A percentile compares a stretch with the other conserved stretches of the same genome.
Evolutionary conservation across 2,329 filamentous ascomycete genomes (phyloP).

Genomic region (Monosporascus sp.): DNA sequence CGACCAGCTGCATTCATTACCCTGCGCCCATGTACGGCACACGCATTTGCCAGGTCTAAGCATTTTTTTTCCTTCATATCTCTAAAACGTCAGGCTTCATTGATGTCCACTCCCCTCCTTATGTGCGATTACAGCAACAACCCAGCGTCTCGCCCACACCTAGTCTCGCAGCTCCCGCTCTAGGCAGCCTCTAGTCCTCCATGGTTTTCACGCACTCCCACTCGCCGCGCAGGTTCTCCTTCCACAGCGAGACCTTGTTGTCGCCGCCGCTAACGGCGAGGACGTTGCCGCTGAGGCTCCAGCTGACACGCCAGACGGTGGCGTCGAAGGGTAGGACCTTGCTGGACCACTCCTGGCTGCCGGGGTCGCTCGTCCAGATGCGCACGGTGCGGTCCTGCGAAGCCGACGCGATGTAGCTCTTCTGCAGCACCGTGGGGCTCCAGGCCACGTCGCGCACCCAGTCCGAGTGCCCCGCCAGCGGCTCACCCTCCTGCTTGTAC

Average conservation of each 20-base stretch:
- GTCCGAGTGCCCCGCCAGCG: slow-evolving; percentile 79
- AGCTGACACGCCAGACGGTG: slow-evolving; percentile 92
- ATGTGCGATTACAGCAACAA: background rate
- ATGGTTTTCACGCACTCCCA: slow-evolving; percentile 98
- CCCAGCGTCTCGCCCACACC: background rate
- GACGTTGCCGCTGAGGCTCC: slow-evolving; percentile 95
- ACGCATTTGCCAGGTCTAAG: background rate
- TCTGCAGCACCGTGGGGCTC: slow-evolving; percentile 90
- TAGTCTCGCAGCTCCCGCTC: background rate
- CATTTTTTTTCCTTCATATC: background rate
- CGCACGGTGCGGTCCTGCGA: slow-evolving; percentile 95
- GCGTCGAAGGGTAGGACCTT: slow-evolving; percentile 85
- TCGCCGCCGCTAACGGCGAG: slow-evolving; percentile 89
- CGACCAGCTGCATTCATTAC: too few species aligned
- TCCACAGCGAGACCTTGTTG: slow-evolving; percentile 97
- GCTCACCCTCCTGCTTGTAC: slow-evolving; percentile 57
- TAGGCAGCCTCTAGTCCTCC: slow-evolving; percentile 61
- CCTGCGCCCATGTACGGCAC: background rate
- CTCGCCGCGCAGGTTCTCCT: slow-evolving; percentile 92
- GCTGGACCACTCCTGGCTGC: slow-evolving; percentile 70
- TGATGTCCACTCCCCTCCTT: background rate
- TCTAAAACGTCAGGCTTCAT: background rate
- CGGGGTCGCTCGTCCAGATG: slow-evolving; percentile 83
- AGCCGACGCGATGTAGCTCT: slow-evolving; percentile 93
- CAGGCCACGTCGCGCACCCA: slow-evolving; percentile 98